These are phyloP conservation scores for Cephalotrichum gorgonifer DNA, from an alignment of 2,329 filamentous ascomycete species.

Conservation along the genomic window DNA sequence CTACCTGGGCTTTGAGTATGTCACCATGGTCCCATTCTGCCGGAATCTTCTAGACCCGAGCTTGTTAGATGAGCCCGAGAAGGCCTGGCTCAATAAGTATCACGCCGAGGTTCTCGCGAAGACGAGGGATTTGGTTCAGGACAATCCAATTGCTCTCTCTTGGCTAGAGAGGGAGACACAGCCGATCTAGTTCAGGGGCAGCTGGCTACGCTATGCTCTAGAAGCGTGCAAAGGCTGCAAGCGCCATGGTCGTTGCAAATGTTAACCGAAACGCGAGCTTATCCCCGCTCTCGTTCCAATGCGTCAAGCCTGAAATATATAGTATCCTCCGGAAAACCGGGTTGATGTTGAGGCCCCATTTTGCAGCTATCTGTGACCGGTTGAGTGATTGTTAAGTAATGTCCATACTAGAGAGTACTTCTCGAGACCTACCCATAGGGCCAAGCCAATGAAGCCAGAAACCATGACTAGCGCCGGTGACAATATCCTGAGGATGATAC, in stretches of 20 bases:
- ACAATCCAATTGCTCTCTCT: conserved; percentile 58
- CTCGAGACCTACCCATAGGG: conserved; percentile 45
- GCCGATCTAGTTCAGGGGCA: conserved; percentile 30
- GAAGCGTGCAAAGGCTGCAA: conserved; percentile 43
- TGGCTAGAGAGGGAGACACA: conserved; percentile 88
- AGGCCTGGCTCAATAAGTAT: conserved; percentile 79
- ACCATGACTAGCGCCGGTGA: conserved; percentile 60
- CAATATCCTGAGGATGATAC: conserved; percentile 58
- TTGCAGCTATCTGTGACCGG: conserved; percentile 27
- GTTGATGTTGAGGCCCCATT: conserved; percentile 29
- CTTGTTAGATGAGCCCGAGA: conserved; percentile 65
- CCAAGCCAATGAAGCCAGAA: conserved; percentile 52
- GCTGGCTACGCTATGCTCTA: conserved; percentile 18
- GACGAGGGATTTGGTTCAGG: conserved; percentile 65
- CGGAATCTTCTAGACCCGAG: conserved; percentile 70
- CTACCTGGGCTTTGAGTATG: conserved; percentile 90
- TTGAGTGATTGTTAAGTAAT: conserved; percentile 1
- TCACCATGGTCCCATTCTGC: conserved; percentile 95
- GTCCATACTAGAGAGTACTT: neutral
- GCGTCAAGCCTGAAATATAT: neutral
- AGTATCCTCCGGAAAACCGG: conserved; percentile 17
- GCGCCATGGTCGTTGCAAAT: conserved; percentile 62
- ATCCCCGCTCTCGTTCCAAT: conserved; percentile 9
- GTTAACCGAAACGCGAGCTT: conserved; percentile 56
- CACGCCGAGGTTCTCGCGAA: conserved; percentile 73